Evolutionary conservation across 1,284 basidiomycete species (phyloP).

Genomic region (Blastosporella zonata): DNA sequence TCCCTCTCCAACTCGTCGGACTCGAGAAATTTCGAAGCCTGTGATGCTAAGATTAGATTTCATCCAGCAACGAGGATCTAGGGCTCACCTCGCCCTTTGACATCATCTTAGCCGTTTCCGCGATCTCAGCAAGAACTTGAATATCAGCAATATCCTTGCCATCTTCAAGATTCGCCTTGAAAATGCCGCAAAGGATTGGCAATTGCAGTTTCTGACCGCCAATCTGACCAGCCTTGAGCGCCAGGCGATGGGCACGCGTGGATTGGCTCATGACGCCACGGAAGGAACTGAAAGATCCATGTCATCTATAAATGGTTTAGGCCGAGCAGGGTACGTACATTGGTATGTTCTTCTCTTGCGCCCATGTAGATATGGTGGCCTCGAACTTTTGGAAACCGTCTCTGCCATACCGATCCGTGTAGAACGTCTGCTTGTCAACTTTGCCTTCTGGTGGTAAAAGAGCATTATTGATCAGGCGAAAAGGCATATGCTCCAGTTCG

Average conservation of each 20-base stretch:
- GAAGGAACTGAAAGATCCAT: slow-evolving; percentile 39
- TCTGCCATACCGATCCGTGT: slow-evolving; percentile 54
- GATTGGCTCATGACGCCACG: slow-evolving; percentile 65
- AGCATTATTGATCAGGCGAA: slow-evolving; percentile 53
- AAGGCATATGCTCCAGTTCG: slow-evolving; percentile 75
- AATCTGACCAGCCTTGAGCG: slow-evolving; percentile 64
- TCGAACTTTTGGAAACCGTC: slow-evolving; percentile 51
- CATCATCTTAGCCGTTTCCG: slow-evolving; percentile 60
- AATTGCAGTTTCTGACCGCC: slow-evolving; percentile 67
- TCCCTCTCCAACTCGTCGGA: slow-evolving; percentile 67
- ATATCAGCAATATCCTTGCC: slow-evolving; percentile 62
- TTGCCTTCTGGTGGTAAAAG: slow-evolving; percentile 40
- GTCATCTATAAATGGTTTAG: neutral
- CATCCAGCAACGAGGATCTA: slow-evolving; percentile 11
- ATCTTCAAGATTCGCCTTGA: slow-evolving; percentile 66
- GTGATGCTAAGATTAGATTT: slow-evolving; percentile 8
- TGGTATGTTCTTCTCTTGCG: slow-evolving; percentile 56
- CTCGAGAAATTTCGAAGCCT: slow-evolving; percentile 61
- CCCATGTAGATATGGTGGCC: slow-evolving; percentile 51
- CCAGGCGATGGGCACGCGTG: slow-evolving; percentile 68
- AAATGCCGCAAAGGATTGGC: slow-evolving; percentile 54
- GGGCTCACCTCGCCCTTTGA: slow-evolving; percentile 53
- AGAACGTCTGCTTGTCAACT: slow-evolving; percentile 48
- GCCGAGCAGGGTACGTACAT: slow-evolving; percentile 49
- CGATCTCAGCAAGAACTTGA: slow-evolving; percentile 58